These are phyloP conservation scores for Annulohypoxylon nitens DNA, from an alignment of 495 filamentous ascomycete genomes.

Conservation along the genomic window DNA sequence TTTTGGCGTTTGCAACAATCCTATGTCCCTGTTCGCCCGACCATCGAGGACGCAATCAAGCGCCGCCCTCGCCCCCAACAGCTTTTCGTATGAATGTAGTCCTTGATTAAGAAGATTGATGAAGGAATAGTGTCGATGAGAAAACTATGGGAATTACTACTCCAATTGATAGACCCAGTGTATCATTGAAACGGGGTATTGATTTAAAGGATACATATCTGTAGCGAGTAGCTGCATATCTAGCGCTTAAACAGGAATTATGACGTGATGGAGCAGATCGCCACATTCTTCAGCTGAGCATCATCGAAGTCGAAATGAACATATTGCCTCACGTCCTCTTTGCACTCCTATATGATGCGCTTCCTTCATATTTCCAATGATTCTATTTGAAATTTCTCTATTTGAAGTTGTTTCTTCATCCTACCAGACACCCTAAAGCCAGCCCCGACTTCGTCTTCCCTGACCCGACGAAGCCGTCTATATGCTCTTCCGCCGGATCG, in stretches of 20 bases:
- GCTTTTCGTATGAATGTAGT: background rate
- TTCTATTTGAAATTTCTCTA: background rate
- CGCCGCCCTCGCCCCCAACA: too few species aligned
- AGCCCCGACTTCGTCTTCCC: background rate
- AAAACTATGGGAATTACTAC: background rate
- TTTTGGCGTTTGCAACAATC: too few species aligned
- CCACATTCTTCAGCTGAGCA: conserved; percentile 25
- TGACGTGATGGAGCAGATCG: conserved; percentile 37
- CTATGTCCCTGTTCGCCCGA: too few species aligned
- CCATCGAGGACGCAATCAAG: too few species aligned
- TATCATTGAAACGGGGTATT: background rate
- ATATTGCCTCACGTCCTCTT: conserved; percentile 22
- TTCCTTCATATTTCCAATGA: conserved; percentile 1
- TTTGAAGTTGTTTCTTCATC: background rate
- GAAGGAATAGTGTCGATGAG: background rate
- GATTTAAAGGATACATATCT: background rate
- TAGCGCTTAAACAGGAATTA: background rate
- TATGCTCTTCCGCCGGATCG: conserved; percentile 39
- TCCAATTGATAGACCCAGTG: background rate
- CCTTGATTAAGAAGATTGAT: background rate
- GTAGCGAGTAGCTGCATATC: background rate
- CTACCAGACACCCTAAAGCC: background rate
- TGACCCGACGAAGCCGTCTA: conserved; percentile 22
- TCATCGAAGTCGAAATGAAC: conserved; percentile 15
- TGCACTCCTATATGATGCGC: conserved; percentile 7